phyloP scores from a whole-genome alignment of 805 yeast species.

The Priceomyces haplophilus region DNA sequence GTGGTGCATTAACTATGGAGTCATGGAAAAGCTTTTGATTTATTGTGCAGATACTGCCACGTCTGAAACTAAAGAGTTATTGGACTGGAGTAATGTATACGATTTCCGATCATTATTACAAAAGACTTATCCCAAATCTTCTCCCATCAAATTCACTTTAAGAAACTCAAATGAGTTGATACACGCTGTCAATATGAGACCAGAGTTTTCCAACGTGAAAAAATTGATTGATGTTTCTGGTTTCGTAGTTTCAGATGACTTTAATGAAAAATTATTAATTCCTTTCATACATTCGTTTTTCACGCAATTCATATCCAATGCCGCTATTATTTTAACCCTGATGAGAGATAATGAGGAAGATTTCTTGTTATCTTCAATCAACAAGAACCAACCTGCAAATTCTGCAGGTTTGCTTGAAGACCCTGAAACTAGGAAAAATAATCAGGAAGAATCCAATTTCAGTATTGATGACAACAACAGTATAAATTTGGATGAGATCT shows the following conservation, averaged over 20 bases:
- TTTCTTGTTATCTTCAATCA: slow-evolving; percentile 50
- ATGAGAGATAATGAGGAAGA: slow-evolving; percentile 76
- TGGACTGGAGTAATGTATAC: slow-evolving; percentile 50
- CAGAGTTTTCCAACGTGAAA: slow-evolving; percentile 25
- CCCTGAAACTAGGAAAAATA: slow-evolving; percentile 2
- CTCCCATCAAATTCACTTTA: slow-evolving; percentile 52
- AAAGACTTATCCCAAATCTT: slow-evolving; percentile 57
- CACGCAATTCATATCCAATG: slow-evolving; percentile 54
- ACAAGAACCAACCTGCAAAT: slow-evolving; percentile 15
- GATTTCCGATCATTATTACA: slow-evolving; percentile 67
- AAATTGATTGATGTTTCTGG: slow-evolving; percentile 27
- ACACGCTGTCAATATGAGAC: slow-evolving; percentile 24
- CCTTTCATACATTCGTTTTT: slow-evolving; percentile 50
- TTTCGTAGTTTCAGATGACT: slow-evolving; percentile 17
- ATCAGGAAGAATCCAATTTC: not conserved
- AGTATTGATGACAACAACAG: slow-evolving; percentile 1
- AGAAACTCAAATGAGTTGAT: slow-evolving; percentile 35
- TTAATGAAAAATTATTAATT: slow-evolving; percentile 30
- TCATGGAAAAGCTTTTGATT: slow-evolving; percentile 64
- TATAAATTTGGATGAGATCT: slow-evolving; percentile 56
- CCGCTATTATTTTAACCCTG: slow-evolving; percentile 64
- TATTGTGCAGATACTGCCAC: slow-evolving; percentile 56
- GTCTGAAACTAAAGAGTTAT: slow-evolving; percentile 28
- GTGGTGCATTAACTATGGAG: slow-evolving; percentile 59
- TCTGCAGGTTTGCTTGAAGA: slow-evolving; percentile 7